Evolutionary conservation across 192 early-diverging fungal species (phyloP), one percentile per base, ranked within the genome.

Genomic region (Neocallimastix lanati): DNA sequence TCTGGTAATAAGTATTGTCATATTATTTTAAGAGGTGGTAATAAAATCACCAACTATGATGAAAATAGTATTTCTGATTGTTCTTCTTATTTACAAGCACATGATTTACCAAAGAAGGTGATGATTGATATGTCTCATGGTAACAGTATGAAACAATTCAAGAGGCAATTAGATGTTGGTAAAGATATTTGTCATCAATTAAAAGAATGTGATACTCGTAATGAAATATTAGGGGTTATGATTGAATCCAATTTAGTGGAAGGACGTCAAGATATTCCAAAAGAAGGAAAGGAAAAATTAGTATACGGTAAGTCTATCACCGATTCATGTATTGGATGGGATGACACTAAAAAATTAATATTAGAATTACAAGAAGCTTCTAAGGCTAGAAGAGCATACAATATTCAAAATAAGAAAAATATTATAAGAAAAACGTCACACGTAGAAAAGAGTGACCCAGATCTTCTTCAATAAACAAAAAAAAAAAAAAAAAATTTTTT

Each of bases 101-200:
- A 30, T 21, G 9, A 77, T 21, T 77, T 77, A 79, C 85, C 87
- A 80, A 58, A 88, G 28, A 82, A 85, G 6, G 78, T 99, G 78
- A 99, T 99, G 97, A 85, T 98, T 79, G 97, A 99, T 83, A 96
- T 94, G 85, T 94, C 93, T 79, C 97, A 99, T 85, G 97, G 97
- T 29, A 99, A 99, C 88, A 92, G 90, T 80, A 87, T 83, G 79
- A 99, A 99, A 84, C 87, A 95, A 80, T 94, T 93, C 82, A 86
- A 89, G 76, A 88, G 90, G 80, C 97, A 99, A 87, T 86, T 90
- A 76, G 85, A 93, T 78, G 97, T 98, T 27, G 93, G 92, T 21
- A 83, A 88, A 38, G 87, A 85, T 83, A 87, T 95, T 29, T 84
- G 78, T 9, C 16, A 35, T 79, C 78, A 78, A 28, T n/a, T 27